These are phyloP conservation scores for Helicostylum pulchrum DNA, from an alignment of 192 early-diverging fungal species.

Conservation along the genomic window DNA sequence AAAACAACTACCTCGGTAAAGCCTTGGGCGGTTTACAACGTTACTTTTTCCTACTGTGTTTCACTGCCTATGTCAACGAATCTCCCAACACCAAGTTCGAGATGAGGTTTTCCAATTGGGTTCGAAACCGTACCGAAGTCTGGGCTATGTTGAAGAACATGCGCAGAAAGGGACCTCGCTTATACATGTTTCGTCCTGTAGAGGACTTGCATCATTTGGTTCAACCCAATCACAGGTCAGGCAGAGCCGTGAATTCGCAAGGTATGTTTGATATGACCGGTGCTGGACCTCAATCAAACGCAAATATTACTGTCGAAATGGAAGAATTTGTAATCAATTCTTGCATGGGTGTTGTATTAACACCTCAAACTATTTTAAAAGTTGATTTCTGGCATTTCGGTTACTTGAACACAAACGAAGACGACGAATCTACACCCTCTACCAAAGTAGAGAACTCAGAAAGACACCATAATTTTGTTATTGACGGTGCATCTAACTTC, in stretches of 20 bases:
- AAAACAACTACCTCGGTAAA: slow-evolving; percentile 31
- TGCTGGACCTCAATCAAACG: slow-evolving; percentile 10
- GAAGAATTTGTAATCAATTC: slow-evolving; percentile 26
- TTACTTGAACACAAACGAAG: neutral
- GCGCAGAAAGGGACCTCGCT: slow-evolving; percentile 37
- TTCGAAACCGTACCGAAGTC: slow-evolving; percentile 46
- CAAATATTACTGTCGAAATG: slow-evolving; percentile 17
- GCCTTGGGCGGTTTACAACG: slow-evolving; percentile 54
- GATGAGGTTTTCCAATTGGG: slow-evolving; percentile 32
- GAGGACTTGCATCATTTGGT: slow-evolving; percentile 45
- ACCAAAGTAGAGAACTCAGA: slow-evolving; percentile 3
- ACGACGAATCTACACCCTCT: neutral
- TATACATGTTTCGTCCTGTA: slow-evolving; percentile 54
- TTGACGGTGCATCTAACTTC: slow-evolving; percentile 61
- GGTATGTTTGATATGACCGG: slow-evolving; percentile 36
- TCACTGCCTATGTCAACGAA: slow-evolving; percentile 53
- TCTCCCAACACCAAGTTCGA: slow-evolving; percentile 13
- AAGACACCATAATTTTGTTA: slow-evolving; percentile 14
- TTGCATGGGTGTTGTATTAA: slow-evolving; percentile 52
- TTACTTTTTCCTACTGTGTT: slow-evolving; percentile 59
- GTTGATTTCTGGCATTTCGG: slow-evolving; percentile 52
- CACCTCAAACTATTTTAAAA: slow-evolving; percentile 55
- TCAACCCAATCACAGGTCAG: neutral
- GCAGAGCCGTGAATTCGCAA: neutral
- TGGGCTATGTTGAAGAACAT: slow-evolving; percentile 53